Base-by-base conservation (phyloP, 176 grass and related monocot genomes). In the Avena insularis region DNA sequence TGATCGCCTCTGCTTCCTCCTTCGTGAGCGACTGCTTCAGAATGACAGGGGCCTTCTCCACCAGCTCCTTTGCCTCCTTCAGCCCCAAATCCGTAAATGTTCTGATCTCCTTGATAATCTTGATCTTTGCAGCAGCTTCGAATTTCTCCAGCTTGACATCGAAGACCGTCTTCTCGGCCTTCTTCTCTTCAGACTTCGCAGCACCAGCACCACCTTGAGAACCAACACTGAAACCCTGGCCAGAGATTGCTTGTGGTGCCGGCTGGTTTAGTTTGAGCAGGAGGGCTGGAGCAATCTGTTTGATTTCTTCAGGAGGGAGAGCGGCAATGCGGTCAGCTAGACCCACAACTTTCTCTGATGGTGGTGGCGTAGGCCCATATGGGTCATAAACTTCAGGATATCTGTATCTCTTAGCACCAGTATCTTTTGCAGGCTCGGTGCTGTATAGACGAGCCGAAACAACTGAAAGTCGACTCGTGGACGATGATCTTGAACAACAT, bases 81-180 rank as follows among this genome's bases (percentile, higher is more conserved):
- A 98, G 51, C 14, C 97, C 97, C 48, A 98, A 82, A 93, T 85
- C 91, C 0, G 97, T 98, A 64, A 98, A 96, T 40, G 92, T 90
- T 72, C 97, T 89, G 80, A 98, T 93, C 90, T 98, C 97, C 84
- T 98, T 98, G 61, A 98, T 98, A 70, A 98, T 95, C 90, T 98
- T 98, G 68, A 98, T 98, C 83, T 98, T 98, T 4, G 93, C 85
- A 77, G 94, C 90, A 72, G 97, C 79, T 12, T 98, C 97, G 27
- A 96, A 98, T 73, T 98, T 98, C 90, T 98, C 97, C 83, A 98
- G 60, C 84, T 95, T 98, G 19, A 98, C 86, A 88, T 98, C 97
- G 9, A 96, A 96, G 13, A 90, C 92, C 6, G 92, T 91, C 90
- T 98, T 98, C 76, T 98, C 96, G 7, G 77, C 91, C 74, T 98